Conservation (phyloP, 169 alveolate species). For the Cytauxzoon felis region DNA sequence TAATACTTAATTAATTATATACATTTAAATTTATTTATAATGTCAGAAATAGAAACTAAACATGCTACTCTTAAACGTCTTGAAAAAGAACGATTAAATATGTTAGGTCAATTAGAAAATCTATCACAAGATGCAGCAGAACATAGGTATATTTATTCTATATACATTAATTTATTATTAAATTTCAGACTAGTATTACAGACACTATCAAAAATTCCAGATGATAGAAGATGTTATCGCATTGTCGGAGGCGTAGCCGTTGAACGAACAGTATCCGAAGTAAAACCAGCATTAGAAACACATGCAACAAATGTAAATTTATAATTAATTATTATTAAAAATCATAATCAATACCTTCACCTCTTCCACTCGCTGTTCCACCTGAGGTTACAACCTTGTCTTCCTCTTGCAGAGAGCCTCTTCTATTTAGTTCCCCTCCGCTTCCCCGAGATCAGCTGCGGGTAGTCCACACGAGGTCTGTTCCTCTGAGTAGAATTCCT, state of each 20-base stretch:
- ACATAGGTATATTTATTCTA: slow-evolving; percentile 64
- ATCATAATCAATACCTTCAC: background rate
- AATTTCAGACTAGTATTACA: slow-evolving; percentile 77
- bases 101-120: slow-evolving; percentile 68
- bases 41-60: slow-evolving; percentile 41
- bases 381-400: too few relatives aligned
- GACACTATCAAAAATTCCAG: slow-evolving; percentile 76
- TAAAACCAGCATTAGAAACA: slow-evolving; percentile 71
- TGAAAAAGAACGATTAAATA: slow-evolving; percentile 45
- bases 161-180: background rate
- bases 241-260: slow-evolving; percentile 87
- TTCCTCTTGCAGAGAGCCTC: too few relatives aligned
- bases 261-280: slow-evolving; percentile 84
- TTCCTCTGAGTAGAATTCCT: too few relatives aligned
- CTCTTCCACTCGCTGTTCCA: too few relatives aligned
- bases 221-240: slow-evolving; percentile 84
- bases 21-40: background rate
- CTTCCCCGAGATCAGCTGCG: too few relatives aligned
- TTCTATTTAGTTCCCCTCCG: too few relatives aligned
- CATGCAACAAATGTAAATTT: slow-evolving; percentile 44
- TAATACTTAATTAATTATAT: background rate
- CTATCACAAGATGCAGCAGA: slow-evolving; percentile 81
- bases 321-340: background rate
- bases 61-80: slow-evolving; percentile 40
- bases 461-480: too few relatives aligned